Evolutionary conservation across 2,329 filamentous ascomycete genomes (phyloP).

Genomic region (Aspergillus sp.): DNA sequence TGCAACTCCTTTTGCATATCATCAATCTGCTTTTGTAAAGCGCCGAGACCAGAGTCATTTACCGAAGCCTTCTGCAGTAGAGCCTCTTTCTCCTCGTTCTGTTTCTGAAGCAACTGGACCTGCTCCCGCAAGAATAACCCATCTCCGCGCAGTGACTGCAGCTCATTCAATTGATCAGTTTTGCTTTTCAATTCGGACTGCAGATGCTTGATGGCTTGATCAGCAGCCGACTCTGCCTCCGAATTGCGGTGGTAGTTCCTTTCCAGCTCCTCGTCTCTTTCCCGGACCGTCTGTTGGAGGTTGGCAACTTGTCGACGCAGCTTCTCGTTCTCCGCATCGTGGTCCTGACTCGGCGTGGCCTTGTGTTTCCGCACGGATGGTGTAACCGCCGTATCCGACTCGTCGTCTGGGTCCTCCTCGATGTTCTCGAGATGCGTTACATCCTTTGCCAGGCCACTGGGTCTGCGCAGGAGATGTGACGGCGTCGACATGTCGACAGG

Average conservation of each 20-base stretch:
- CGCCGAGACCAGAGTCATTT: conserved; percentile 18
- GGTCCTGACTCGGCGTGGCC: conserved; percentile 14
- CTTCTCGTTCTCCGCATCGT: conserved; percentile 16
- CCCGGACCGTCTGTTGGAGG: conserved; percentile 28
- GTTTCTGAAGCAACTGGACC: conserved; percentile 25
- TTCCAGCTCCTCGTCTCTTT: conserved; percentile 35
- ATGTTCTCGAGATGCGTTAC: conserved; percentile 36
- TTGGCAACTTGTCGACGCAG: conserved; percentile 32
- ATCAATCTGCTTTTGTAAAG: conserved; percentile 30
- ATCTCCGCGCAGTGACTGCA: conserved; percentile 21
- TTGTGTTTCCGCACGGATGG: conserved; percentile 26
- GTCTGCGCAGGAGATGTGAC: conserved; percentile 36
- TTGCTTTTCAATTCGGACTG: conserved; percentile 36
- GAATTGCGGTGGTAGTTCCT: conserved; percentile 29
- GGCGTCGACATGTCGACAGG: conserved; percentile 45
- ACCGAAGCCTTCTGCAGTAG: conserved; percentile 22
- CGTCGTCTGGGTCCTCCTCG: conserved; percentile 32
- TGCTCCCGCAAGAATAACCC: conserved; percentile 27
- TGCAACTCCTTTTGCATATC: conserved; percentile 32
- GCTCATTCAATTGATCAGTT: conserved; percentile 25
- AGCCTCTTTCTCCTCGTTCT: conserved; percentile 25
- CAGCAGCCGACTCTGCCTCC: conserved; percentile 34
- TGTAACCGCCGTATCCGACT: conserved; percentile 19
- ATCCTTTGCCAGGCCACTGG: conserved; percentile 24
- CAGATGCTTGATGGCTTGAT: conserved; percentile 36